Base-by-base conservation (phyloP, 192 early-diverging fungal species). In the Irineochytrium annulatum region DNA sequence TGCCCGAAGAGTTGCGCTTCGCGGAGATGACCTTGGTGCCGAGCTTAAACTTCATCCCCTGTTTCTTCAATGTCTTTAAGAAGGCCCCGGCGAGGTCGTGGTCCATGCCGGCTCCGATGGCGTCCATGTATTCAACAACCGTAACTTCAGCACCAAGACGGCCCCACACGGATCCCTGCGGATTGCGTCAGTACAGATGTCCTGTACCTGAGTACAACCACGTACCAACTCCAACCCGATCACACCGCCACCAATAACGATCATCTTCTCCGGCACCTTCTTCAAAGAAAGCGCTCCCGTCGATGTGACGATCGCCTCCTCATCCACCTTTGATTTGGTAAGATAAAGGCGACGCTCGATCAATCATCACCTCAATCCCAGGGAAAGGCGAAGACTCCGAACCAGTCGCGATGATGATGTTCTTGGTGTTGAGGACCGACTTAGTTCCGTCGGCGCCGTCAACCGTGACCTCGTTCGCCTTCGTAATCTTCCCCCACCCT, bases 241-340 rank as follows among this genome's bases (percentile, higher is more conserved):
- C 65, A 98, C 94, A 79, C 96, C 96, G 56, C 91, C 96, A 62
- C 96, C 96, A 70, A 98, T 97, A 55, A 98, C 94, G 49, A 95
- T 85, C 91, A 98, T 90, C 80, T 94, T 95, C 81, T 97, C 88
- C 39, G 96, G 96, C 27, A 98, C 90, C 70, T 93, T 84, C 65
- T 89, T 81, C 63, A 98, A 82, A 28, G 91, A 87, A 62, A 98
- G 85, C 14, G 96, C 96, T 57, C 96, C 96, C 17, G 96, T 98
- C n/a, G 96, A 98, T 43, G 90, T 92, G 41, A 98, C 88, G 61
- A 98, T 95, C 70, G 86, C 83, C 81, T 92, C 86, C 78, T 96
- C 94, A 68, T 98, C 95, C 65, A 97, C 77, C 55, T 63, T 44
- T 29, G 28, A 8, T 20, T 1, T 44, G 1, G 55, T 17, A n/a